Base-by-base conservation (phyloP, 306 rosid genomes). In the Corylus heterophylla region DNA sequence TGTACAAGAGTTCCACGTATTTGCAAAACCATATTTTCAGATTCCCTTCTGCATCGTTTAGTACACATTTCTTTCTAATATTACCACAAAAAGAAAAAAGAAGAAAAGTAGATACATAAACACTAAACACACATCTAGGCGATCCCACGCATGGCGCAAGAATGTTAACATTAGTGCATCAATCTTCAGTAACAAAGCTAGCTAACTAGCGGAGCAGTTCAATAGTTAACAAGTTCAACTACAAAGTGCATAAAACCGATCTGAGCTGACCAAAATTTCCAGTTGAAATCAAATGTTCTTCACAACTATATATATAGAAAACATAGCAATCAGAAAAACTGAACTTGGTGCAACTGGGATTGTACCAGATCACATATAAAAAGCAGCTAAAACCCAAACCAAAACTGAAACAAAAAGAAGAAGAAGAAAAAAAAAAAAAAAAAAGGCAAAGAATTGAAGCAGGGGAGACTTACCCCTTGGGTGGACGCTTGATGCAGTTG, bases 401-500 rank as follows among this genome's bases (percentile, higher is more conserved):
- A 69, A 27, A n/a, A 14, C 17, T 64, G 45, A 4, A 16, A 5
- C 13, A 51, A 17, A 51, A 42, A 20, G 25, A 44, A 52, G 7
- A 2, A 47, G 9, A 68, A 39, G 25, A 22, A 14, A 29, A 42
- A 16, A 11, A 5, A 17, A 1, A 64, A 44, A 0, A 37, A 8
- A 31, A 16, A 76, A 47, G n/a, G n/a, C 0, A 10, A 7, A 12
- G n/a, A 48, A 16, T 2, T 0, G 20, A 18, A 27, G 27, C 0
- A 17, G 54, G 31, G 51, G 3, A 29, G 18, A 42, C 14, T 16
- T 79, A 90, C 94, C 89, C 76, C 72, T 82, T 20, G 72, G 54
- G 39, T 64, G 74, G 73, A 73, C 29, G 70, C 55, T 58, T 66
- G 87, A 72, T 71, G 81, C 61, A 8, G 82, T 67, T 68, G 86